Conservation (phyloP, 148 eudicot species). For the Heliamphora exappendiculata region DNA sequence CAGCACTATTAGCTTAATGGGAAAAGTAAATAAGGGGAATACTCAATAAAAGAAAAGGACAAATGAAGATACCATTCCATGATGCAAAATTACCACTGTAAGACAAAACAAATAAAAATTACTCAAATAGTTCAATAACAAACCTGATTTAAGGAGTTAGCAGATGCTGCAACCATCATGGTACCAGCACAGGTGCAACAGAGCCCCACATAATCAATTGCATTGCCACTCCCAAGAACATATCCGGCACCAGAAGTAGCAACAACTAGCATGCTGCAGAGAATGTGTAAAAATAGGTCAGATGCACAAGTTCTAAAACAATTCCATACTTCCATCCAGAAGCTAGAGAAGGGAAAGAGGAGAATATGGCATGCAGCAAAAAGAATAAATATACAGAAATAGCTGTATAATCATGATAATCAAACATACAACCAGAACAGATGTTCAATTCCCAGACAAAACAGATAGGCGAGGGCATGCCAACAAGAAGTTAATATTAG, state of each 20-base stretch:
- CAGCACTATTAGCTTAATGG: not conserved
- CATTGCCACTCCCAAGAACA: constrained; percentile 84
- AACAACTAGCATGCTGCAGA: constrained; percentile 83
- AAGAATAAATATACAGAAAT: not conserved
- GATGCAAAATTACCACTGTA: not conserved
- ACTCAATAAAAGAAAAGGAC: not conserved
- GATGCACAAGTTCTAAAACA: not conserved
- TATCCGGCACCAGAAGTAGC: constrained; percentile 97
- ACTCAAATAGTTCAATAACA: not conserved
- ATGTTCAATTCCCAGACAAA: not conserved
- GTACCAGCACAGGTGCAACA: constrained; percentile 96
- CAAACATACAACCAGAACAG: not conserved
- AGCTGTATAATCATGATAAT: not conserved
- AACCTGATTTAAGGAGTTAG: constrained; percentile 93
- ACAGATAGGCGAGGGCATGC: not conserved
- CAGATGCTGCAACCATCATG: constrained; percentile 98
- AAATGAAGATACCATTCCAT: not conserved
- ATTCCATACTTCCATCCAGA: not conserved
- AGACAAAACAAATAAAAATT: not conserved
- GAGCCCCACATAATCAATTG: constrained; percentile 76
- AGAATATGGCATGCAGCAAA: not conserved
- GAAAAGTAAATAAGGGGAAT: not conserved
- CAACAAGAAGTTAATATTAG: not conserved
- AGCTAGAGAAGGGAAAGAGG: not conserved
- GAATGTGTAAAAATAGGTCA: not conserved